These are phyloP conservation scores for Alternaria angustiovoidea DNA, from an alignment of 2,329 filamentous ascomycete species.

Conservation along the genomic window DNA sequence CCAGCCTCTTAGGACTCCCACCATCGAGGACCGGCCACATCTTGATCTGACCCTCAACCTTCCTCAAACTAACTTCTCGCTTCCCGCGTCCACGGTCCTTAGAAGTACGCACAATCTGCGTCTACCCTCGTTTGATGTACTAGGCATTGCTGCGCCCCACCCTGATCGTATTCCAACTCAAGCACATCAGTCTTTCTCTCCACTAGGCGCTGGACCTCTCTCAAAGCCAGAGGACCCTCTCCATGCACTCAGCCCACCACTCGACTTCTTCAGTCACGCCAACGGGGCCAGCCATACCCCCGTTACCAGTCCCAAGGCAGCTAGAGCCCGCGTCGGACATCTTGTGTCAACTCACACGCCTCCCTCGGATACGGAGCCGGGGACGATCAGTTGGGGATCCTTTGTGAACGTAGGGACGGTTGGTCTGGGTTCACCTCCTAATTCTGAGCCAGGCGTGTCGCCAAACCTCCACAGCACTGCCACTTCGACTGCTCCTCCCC, in stretches of 20 bases:
- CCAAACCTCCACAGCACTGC: conserved; percentile 35
- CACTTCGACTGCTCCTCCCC: conserved; percentile 29
- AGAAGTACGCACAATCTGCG: conserved; percentile 54
- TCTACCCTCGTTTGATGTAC: conserved; percentile 62
- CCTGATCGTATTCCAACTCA: conserved; percentile 49
- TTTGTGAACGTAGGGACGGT: conserved; percentile 47
- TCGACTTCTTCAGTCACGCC: conserved; percentile 29
- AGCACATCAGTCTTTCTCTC: conserved; percentile 37
- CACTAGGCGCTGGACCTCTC: conserved; percentile 47
- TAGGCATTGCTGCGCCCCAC: conserved; percentile 60
- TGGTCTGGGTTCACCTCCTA: conserved; percentile 52
- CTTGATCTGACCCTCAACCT: conserved; percentile 37
- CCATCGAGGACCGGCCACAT: conserved; percentile 35
- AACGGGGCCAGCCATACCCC: conserved; percentile 28
- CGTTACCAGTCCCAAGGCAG: conserved; percentile 27
- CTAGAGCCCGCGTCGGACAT: conserved; percentile 39
- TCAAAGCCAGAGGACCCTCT: conserved; percentile 53
- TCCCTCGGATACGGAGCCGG: conserved; percentile 55
- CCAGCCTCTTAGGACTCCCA: conserved; percentile 35
- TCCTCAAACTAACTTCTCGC: conserved; percentile 39
- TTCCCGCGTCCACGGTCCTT: conserved; percentile 41
- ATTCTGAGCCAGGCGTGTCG: conserved; percentile 48
- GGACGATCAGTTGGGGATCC: conserved; percentile 52
- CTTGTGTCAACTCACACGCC: conserved; percentile 56
- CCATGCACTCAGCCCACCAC: conserved; percentile 48